Conservation (phyloP, 2,329 filamentous ascomycete species). For the Phaeosphaeria sp. region DNA sequence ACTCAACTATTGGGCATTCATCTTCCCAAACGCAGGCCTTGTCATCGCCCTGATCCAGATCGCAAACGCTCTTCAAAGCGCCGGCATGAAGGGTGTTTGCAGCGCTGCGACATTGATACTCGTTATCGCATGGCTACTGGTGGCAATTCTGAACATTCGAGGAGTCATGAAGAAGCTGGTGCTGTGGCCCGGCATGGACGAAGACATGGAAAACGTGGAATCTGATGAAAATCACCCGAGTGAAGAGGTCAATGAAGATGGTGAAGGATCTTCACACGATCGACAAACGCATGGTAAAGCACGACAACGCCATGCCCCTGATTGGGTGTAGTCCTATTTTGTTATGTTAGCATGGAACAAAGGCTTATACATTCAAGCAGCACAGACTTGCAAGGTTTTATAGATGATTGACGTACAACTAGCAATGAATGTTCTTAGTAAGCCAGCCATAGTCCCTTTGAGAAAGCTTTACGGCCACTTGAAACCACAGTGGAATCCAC, state of each 20-base stretch:
- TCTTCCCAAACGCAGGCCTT: slow-evolving; percentile 69
- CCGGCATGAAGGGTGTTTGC: slow-evolving; percentile 59
- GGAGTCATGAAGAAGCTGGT: slow-evolving; percentile 57
- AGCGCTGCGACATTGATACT: slow-evolving; percentile 62
- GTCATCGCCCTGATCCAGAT: slow-evolving; percentile 61
- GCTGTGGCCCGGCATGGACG: slow-evolving; percentile 66
- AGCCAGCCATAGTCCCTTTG: too few relatives aligned
- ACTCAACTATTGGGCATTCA: slow-evolving; percentile 61
- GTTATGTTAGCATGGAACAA: not conserved
- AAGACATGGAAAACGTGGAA: slow-evolving; percentile 56
- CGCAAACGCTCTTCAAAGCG: slow-evolving; percentile 59
- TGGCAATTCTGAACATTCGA: slow-evolving; percentile 56
- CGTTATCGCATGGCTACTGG: slow-evolving; percentile 61
- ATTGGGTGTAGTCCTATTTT: not conserved
- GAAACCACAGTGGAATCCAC: not conserved
- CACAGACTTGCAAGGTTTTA: not conserved
- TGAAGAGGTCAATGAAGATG: slow-evolving; percentile 6
- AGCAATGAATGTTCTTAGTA: too few relatives aligned
- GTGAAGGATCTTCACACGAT: not conserved
- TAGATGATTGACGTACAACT: not conserved
- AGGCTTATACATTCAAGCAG: not conserved
- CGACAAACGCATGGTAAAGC: not conserved
- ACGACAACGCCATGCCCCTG: not conserved
- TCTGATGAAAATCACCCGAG: slow-evolving; percentile 12
- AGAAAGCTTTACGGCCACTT: too few relatives aligned